Base-by-base conservation (phyloP, 345 rosid species). In the Isatis tinctoria region DNA sequence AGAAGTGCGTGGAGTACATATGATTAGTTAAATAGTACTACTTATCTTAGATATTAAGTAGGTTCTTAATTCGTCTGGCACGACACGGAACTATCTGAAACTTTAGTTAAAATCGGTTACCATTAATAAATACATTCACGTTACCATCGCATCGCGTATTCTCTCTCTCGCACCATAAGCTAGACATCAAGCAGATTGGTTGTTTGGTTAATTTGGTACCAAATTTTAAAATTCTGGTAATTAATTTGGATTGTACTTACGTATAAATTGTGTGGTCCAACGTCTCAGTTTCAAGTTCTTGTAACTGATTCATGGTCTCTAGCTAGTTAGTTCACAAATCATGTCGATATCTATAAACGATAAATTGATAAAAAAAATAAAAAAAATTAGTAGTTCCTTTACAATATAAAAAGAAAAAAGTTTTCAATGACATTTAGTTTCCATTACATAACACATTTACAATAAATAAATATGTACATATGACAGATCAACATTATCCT, bases 381-480 rank as follows among this genome's bases (percentile, higher is more conserved):
- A n/a, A n/a, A n/a, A 41, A 47, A 3, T 12, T 2, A 13, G 2
- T 11, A 53, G 11, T 43, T 14, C 27, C 4, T 49, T 3, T 5
- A 33, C 10, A 58, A 37, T 74, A 20, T 65, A 37, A 18, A 51
- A 59, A 28, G 20, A 60, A 18, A 69, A 54, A 70, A 63, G 60
- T 40, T 28, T 41, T 20, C 1, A 32, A 40, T 39, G 30, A 14
- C 54, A 68, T 26, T 24, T 53, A 63, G 45, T 36, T 63, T 70
- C 44, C 44, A 69, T 54, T 45, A 20, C 66, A 63, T 18, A 17
- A 30, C 8, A 20, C 27, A 70, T 76, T 70, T 64, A 76, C 75
- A 64, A 37, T 45, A 76, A 61, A 65, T 36, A 67, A 35, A 36
- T 70, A 70, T 70, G 2, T 47, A 70, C 75, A 76, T 56, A 64